Evolutionary conservation across 2,329 filamentous ascomycete genomes (phyloP), one percentile per base, ranked within the genome.

Genomic region (Periconia sp.): DNA sequence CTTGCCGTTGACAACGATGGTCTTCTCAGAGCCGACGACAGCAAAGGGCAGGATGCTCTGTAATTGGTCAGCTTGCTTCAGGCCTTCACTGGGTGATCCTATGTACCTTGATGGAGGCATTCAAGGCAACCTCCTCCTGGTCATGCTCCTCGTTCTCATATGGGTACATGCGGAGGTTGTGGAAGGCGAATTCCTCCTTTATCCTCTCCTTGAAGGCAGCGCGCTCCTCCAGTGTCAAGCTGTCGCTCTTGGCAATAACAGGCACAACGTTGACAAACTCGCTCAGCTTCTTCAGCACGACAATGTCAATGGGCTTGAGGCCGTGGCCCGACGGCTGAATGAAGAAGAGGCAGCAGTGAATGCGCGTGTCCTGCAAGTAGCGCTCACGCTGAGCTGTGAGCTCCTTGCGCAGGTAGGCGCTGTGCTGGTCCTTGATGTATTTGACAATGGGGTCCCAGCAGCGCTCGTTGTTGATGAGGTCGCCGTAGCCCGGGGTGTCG

Each of bases 361-460:
- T 96, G 68, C 94, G 89, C 59, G 94, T 99, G 76, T 99, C 94
- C 79, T 96, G 92, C 61, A 99, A 96, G 76, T 99, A 99, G 67
- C 94, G 88, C 78, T 99, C 94, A 77, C 94, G 89, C 82, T 99
- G 94, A 60, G 94, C 94, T 42, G 94, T 97, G 68, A 99, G 90
- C 77, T 99, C 94, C 83, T 99, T 99, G 76, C 94, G 89, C 63
- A 99, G 85, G 79, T 97, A 99, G 66, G 94, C 92, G 39, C 91
- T 96, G 82, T 99, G 94, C 81, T 99, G 94, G 77, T 99, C 94
- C 83, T 99, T 99, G 83, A 99, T 99, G 78, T 99, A 99, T 82
- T 99, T 99, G 82, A 99, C 92, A 73, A 99, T 99, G 54, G 94
- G 94, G 71, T 99, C 94, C 94, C 94, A 99, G 86, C 94, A 99